Evolutionary conservation across 495 filamentous ascomycete species (phyloP).

Genomic region (Aspergillus affinis): DNA sequence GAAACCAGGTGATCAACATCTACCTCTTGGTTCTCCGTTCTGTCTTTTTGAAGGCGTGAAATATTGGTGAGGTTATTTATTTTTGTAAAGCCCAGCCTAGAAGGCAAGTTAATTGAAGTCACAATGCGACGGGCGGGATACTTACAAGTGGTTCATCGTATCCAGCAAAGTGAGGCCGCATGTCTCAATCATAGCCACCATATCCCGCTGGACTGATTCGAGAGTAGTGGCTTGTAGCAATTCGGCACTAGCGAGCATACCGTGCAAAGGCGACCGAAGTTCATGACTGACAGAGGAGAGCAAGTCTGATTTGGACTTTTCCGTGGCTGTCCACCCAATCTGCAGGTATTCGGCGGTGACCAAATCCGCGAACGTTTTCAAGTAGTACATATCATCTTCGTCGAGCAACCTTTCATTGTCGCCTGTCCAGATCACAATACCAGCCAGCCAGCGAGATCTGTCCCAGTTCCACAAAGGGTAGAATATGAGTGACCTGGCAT

Average conservation of each 20-base stretch:
- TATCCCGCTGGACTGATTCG: slow-evolving; percentile 52
- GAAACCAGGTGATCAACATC: slow-evolving; percentile 13
- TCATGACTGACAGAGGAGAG: slow-evolving; percentile 75
- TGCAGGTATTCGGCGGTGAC: slow-evolving; percentile 61
- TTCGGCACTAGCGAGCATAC: slow-evolving; percentile 64
- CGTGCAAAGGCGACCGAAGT: slow-evolving; percentile 68
- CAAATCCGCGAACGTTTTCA: slow-evolving; percentile 59
- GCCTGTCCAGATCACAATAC: slow-evolving; percentile 56
- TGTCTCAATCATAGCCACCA: slow-evolving; percentile 60
- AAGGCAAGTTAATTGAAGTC: background rate
- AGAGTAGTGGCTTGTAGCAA: slow-evolving; percentile 57
- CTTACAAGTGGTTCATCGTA: slow-evolving; percentile 60
- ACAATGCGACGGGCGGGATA: background rate
- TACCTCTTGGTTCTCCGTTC: slow-evolving; percentile 2
- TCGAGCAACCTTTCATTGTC: slow-evolving; percentile 42
- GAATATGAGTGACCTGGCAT: slow-evolving; percentile 55
- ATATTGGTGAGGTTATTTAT: slow-evolving; percentile 49
- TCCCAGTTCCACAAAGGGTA: slow-evolving; percentile 63
- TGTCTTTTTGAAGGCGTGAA: slow-evolving; percentile 15
- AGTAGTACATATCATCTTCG: slow-evolving; percentile 50
- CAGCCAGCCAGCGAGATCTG: slow-evolving; percentile 62
- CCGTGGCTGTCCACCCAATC: slow-evolving; percentile 46
- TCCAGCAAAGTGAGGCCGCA: slow-evolving; percentile 65
- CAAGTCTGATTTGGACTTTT: slow-evolving; percentile 65
- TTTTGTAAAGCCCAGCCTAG: slow-evolving; percentile 54